Conservation (phyloP, 495 filamentous ascomycete genomes). For the Collariella sp. region DNA sequence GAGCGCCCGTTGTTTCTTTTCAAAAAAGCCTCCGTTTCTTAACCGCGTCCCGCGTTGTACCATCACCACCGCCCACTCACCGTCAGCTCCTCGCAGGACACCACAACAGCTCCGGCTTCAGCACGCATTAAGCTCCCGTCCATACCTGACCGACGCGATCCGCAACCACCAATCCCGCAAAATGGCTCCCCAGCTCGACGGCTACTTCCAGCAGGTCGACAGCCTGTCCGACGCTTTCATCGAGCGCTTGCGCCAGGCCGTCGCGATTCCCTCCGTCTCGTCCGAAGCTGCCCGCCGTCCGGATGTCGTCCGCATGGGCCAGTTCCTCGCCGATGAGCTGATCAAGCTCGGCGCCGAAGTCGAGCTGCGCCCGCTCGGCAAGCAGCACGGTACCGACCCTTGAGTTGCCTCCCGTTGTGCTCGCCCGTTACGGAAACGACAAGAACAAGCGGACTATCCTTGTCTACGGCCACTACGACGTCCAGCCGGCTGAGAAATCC, state of each 20-base stretch:
- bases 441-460: slow-evolving; percentile 87
- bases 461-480: slow-evolving; percentile 98
- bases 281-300: slow-evolving; percentile 78
- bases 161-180: slow-evolving; percentile 48
- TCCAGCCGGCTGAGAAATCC: slow-evolving; percentile 86
- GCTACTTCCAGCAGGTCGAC: slow-evolving; percentile 87
- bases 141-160: slow-evolving; percentile 40
- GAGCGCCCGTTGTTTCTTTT: background rate
- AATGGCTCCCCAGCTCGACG: slow-evolving; percentile 78
- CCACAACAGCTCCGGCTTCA: background rate
- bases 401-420: slow-evolving; percentile 83
- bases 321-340: slow-evolving; percentile 80
- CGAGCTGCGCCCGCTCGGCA: slow-evolving; percentile 72
- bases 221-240: slow-evolving; percentile 73
- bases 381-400: slow-evolving; percentile 86
- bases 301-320: slow-evolving; percentile 93
- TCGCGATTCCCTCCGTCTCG: slow-evolving; percentile 92
- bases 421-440: slow-evolving; percentile 86
- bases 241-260: slow-evolving; percentile 81
- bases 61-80: background rate
- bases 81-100: background rate
- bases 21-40: background rate
- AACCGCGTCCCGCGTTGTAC: background rate
- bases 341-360: slow-evolving; percentile 75
- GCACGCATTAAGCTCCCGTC: slow-evolving; percentile 12